These are phyloP conservation scores for Colletotrichum eleusines DNA, from an alignment of 2,329 filamentous ascomycete species.

Conservation along the genomic window DNA sequence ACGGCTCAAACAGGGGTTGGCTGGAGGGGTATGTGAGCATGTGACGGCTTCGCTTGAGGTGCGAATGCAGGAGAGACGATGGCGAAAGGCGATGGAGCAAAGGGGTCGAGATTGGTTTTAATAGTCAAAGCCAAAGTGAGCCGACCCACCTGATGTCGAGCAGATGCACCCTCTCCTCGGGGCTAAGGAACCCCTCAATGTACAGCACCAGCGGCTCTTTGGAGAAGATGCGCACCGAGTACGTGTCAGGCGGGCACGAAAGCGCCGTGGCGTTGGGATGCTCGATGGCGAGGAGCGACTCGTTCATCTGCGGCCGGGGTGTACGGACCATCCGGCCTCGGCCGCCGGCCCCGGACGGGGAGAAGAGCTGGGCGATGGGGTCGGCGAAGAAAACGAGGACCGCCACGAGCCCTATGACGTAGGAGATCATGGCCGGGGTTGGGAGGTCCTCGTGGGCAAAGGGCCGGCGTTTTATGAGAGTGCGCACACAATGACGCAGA, in stretches of 20 bases:
- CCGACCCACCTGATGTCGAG: slow-evolving; percentile 62
- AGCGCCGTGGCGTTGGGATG: slow-evolving; percentile 50
- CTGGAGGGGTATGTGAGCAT: slow-evolving; percentile 47
- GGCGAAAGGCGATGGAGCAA: neutral
- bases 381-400: slow-evolving; percentile 59
- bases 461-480: neutral
- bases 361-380: slow-evolving; percentile 56
- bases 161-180: slow-evolving; percentile 59
- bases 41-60: too few species aligned
- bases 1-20: slow-evolving; percentile 61
- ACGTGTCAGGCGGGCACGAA: slow-evolving; percentile 56
- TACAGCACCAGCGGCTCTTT: slow-evolving; percentile 66
- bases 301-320: slow-evolving; percentile 61
- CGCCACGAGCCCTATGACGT: slow-evolving; percentile 57
- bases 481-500: neutral
- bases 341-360: slow-evolving; percentile 41
- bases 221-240: slow-evolving; percentile 61
- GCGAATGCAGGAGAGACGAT: neutral
- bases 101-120: neutral
- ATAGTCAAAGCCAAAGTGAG: slow-evolving; percentile 15
- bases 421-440: slow-evolving; percentile 57
- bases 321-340: slow-evolving; percentile 47
- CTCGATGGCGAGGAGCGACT: slow-evolving; percentile 64
- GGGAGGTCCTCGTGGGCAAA: neutral
- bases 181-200: slow-evolving; percentile 63